Base-by-base conservation (phyloP, 2,329 filamentous ascomycete species). In the Arthrocladium fulminans region DNA sequence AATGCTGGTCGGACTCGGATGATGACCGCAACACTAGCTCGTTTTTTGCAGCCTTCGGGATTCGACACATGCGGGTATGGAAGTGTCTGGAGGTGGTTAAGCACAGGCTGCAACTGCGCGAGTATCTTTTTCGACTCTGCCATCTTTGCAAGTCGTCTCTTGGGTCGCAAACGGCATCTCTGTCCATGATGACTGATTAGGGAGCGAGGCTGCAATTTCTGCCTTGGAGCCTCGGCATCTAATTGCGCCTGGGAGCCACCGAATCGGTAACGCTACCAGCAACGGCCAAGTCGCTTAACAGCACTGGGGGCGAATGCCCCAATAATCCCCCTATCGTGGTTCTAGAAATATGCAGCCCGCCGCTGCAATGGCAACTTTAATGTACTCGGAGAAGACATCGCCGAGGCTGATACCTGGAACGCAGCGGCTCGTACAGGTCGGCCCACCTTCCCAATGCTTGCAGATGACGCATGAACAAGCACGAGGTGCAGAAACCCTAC, bases 21-120 rank as follows among this genome's bases (percentile, higher is more conserved):
- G 41, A 84, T 75, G 41, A 83, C 64, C 19, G 81, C 80, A 34
- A 84, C 80, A 2, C 79, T 81, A n/a, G 81, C 81, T 52, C 81
- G 73, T 60, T 77, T 78, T 51, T 72, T 73, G 56, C 73, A 70
- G 27, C 63, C 61, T 17, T 73, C 69, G 4, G 70, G 69, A 51
- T 70, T 71, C 22, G 67, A 62, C 2, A 72, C 65, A 51, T 67
- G 60, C n/a, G 68, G 67, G 52, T 66, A 71, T 15, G 66, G 65
- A 27, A 62, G 54, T 25, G 62, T 34, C 44, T 39, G 44, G 3
- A 55, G 48, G 8, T 48, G 48, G 22, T 49, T 37, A 2, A 59
- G 50, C 12, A 59, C 53, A 3, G 34, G 34, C 25, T 57, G 50
- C 10, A 59, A 50, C 19, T 53, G 52, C 23, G 49, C 29, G 2